Evolutionary conservation across 805 yeast species (phyloP).

Genomic region (Komagataella mondaviorum): DNA sequence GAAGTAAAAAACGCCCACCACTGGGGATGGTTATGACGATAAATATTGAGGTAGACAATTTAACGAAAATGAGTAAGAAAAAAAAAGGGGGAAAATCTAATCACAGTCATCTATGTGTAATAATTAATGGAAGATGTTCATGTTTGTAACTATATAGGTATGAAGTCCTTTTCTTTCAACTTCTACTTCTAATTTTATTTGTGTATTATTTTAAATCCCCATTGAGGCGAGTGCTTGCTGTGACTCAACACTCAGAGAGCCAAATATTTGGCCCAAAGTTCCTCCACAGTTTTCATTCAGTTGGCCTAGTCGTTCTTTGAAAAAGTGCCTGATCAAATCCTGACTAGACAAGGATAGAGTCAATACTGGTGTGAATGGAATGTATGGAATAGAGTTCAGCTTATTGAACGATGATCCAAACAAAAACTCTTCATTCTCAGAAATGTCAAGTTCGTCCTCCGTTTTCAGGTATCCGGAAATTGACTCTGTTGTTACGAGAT

Average conservation of each 20-base stretch:
- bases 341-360: slow-evolving; percentile 20
- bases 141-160: neutral
- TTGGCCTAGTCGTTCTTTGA: slow-evolving; percentile 8
- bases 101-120: neutral
- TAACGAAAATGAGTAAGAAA: slow-evolving; percentile 1
- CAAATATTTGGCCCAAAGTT: neutral
- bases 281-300: slow-evolving; percentile 1
- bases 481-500: slow-evolving; percentile 18
- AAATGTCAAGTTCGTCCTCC: slow-evolving; percentile 7
- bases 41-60: neutral
- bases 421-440: slow-evolving; percentile 12
- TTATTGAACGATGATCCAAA: slow-evolving; percentile 83
- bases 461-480: slow-evolving; percentile 18
- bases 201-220: neutral
- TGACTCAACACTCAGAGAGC: slow-evolving; percentile 1
- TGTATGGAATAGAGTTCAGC: slow-evolving; percentile 46
- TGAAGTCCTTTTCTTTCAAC: neutral
- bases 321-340: slow-evolving; percentile 19
- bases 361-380: slow-evolving; percentile 60
- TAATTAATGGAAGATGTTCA: neutral
- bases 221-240: neutral
- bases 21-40: slow-evolving; percentile 3
- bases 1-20: slow-evolving; percentile 3
- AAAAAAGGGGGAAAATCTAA: neutral
- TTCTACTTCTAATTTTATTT: neutral